Conservation (phyloP, 257 asterid genomes). For the Solanum megistacrolobum region DNA sequence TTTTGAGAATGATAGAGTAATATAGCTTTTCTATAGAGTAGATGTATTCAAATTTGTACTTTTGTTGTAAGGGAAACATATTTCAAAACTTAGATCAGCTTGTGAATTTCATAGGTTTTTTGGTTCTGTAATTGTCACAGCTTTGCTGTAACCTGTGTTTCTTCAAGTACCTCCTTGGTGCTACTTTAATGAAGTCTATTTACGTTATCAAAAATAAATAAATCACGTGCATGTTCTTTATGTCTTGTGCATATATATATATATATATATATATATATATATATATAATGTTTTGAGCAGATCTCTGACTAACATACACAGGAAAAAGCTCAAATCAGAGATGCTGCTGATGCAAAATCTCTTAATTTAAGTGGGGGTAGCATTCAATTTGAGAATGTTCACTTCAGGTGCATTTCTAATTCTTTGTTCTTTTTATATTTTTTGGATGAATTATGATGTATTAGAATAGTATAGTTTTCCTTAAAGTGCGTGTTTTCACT, state of each 20-base stretch:
- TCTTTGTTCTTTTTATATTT: neutral
- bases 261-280: too few relatives aligned
- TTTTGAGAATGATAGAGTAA: neutral
- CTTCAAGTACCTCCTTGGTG: neutral
- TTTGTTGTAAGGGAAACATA: neutral
- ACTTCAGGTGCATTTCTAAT: slow-evolving; percentile 60
- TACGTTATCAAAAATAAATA: neutral
- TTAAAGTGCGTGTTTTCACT: neutral
- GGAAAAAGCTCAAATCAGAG: slow-evolving; percentile 82
- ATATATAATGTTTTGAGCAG: neutral
- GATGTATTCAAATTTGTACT: neutral
- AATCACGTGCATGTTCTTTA: neutral
- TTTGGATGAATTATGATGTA: neutral
- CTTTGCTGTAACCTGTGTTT: neutral
- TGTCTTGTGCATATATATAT: neutral
- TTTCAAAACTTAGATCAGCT: neutral
- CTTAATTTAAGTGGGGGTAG: slow-evolving; percentile 59
- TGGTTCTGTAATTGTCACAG: neutral
- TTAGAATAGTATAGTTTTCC: neutral
- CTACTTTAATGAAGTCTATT: neutral
- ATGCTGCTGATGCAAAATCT: slow-evolving; percentile 56
- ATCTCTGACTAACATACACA: slow-evolving; percentile 18
- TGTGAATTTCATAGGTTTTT: neutral
- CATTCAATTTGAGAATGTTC: slow-evolving; percentile 73
- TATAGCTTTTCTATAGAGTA: neutral